Evolutionary conservation across 768 basidiomycete genomes (phyloP).

Genomic region (Amanita fuliginea): DNA sequence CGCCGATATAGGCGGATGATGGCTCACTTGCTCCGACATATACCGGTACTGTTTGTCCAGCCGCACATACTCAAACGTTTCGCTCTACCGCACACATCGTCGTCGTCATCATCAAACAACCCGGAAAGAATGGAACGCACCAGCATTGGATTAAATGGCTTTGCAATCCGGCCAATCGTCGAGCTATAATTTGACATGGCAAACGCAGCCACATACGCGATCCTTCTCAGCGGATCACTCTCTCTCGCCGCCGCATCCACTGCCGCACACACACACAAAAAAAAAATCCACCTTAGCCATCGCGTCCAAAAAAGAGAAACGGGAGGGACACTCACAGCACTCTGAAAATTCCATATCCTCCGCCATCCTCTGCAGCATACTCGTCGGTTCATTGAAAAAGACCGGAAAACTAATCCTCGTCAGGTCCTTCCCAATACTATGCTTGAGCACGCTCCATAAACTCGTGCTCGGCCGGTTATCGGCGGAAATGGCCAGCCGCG

Average conservation of each 20-base stretch:
- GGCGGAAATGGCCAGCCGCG: slow-evolving; percentile 41
- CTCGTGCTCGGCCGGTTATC: slow-evolving; percentile 85
- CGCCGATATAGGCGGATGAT: slow-evolving; percentile 94
- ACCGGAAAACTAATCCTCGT: slow-evolving; percentile 95
- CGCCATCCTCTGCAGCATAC: slow-evolving; percentile 95
- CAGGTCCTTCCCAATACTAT: slow-evolving; percentile 92
- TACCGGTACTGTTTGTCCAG: slow-evolving; percentile 87
- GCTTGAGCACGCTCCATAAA: slow-evolving; percentile 91
- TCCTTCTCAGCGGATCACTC: slow-evolving; percentile 63
- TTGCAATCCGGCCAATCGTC: slow-evolving; percentile 92
- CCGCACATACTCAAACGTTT: slow-evolving; percentile 91
- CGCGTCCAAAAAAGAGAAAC: no score
- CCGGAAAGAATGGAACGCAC: slow-evolving; percentile 28
- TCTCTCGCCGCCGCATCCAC: slow-evolving; percentile 81
- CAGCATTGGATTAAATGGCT: slow-evolving; percentile 95
- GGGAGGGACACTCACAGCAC: slow-evolving; percentile 47
- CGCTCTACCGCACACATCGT: slow-evolving; percentile 53
- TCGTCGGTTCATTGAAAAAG: slow-evolving; percentile 88
- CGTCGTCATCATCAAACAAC: neutral
- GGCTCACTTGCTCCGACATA: slow-evolving; percentile 92
- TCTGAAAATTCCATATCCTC: slow-evolving; percentile 98
- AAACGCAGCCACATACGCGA: slow-evolving; percentile 92
- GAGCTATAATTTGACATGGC: slow-evolving; percentile 98
- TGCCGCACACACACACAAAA: no score
- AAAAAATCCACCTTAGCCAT: neutral